Conservation (phyloP, 2,329 filamentous ascomycete species). For the Sporothrix inflata region DNA sequence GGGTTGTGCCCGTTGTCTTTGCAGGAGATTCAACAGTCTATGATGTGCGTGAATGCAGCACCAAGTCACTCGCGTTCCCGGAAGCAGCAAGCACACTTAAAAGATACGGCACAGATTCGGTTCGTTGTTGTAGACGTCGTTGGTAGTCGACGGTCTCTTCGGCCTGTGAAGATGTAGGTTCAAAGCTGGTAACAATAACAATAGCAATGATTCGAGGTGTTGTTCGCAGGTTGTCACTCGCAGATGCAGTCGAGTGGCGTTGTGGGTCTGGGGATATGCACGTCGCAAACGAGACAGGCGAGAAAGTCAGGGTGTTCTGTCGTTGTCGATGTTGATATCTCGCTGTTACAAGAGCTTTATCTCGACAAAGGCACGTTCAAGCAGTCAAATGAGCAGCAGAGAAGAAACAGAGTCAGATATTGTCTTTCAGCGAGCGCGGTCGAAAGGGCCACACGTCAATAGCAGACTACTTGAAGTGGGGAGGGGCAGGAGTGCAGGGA, state of each 20-base stretch:
- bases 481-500: neutral
- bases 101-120: neutral
- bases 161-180: neutral
- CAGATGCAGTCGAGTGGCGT: slow-evolving; percentile 16
- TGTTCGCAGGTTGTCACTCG: neutral
- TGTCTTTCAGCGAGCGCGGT: neutral
- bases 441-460: slow-evolving; percentile 19
- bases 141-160: neutral
- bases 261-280: slow-evolving; percentile 3
- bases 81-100: neutral
- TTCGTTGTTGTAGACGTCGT: neutral
- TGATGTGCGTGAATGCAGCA: neutral
- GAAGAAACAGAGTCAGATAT: slow-evolving; percentile 17
- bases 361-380: slow-evolving; percentile 18
- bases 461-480: slow-evolving; percentile 19
- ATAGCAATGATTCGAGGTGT: slow-evolving; percentile 1
- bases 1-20: neutral
- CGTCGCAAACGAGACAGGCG: neutral
- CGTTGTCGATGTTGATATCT: neutral
- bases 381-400: slow-evolving; percentile 17
- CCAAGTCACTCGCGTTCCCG: slow-evolving; percentile 13
- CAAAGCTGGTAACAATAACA: slow-evolving; percentile 1
- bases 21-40: neutral
- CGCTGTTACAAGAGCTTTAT: slow-evolving; percentile 16
- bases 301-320: neutral